Conservation (phyloP, 225 moss, liverwort and hornwort genomes). For the Marchantia polymorpha region DNA sequence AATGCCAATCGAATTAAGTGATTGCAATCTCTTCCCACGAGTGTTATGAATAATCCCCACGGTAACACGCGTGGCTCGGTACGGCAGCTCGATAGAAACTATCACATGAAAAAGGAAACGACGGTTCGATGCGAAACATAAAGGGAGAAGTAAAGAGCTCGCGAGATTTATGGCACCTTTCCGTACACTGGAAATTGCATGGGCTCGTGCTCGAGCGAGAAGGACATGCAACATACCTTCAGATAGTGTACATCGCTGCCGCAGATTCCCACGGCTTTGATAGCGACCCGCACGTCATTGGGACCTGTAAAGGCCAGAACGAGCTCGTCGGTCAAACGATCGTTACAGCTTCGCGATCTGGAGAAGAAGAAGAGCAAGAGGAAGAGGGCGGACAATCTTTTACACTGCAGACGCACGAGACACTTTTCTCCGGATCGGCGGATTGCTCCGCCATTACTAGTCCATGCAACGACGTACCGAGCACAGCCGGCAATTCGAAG, state of each 20-base stretch:
- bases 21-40: too few species aligned
- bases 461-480: constrained; percentile 38
- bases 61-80: too few species aligned
- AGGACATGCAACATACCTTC: constrained; percentile 41
- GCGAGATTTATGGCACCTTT: background rate
- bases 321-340: background rate
- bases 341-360: background rate
- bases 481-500: constrained; percentile 51
- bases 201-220: background rate
- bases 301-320: constrained; percentile 37
- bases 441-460: background rate
- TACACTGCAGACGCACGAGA: background rate
- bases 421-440: background rate
- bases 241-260: constrained; percentile 97
- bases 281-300: constrained; percentile 57
- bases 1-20: too few species aligned
- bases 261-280: constrained; percentile 96
- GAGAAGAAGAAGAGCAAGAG: background rate
- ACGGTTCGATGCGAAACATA: too few species aligned
- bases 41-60: too few species aligned
- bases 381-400: background rate
- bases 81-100: too few species aligned
- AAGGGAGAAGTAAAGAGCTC: too few species aligned
- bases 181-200: background rate
- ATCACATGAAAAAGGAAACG: too few species aligned